Evolutionary conservation across 2,329 filamentous ascomycete genomes (phyloP), one percentile per base, ranked within the genome.

Genomic region (Fusarium setosum): DNA sequence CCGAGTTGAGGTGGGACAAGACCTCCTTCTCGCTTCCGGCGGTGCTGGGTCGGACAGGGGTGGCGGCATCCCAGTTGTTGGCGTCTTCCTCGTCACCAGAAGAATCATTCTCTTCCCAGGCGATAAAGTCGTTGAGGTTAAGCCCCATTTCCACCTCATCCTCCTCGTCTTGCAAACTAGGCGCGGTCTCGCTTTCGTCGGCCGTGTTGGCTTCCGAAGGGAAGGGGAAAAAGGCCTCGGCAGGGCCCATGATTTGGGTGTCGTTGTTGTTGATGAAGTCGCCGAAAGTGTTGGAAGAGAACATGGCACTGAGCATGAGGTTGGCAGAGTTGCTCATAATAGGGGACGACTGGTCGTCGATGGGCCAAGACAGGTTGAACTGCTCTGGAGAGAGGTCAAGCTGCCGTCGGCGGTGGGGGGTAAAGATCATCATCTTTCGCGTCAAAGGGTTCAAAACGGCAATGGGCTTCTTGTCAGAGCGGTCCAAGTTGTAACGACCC

Each of bases 231-330:
- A 93, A 94, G 8, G 91, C 90, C 76, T 94, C 91, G 1, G 89
- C 84, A 3, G 91, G 90, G 1, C 91, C 91, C 72, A 92, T 83
- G n/a, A 88, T 84, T 72, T 92, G 88, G 6, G 86, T 87, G 65
- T 85, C 84, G 65, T 86, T 87, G 65, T 85, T 85, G 65, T 85
- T 85, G 76, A 88, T 80, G 58, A 84, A 84, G 70, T 87, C 84
- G 38, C 83, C 84, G 67, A 86, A 85, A 1, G 84, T 82, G 62
- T 84, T 83, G 55, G 81, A 82, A 2, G 84, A 85, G 54, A 89
- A 84, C 79, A 93, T 89, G 69, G 89, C 90, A 47, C 90, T 90
- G 80, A 94, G 88, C 91, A 94, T 94, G 66, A 94, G 84, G 59
- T 93, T 91, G 56, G 89, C 88, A 17, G 88, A 87, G 59, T 91